These are phyloP conservation scores for Ailanthus altissimus DNA, from an alignment of 345 rosid species.

Conservation along the genomic window DNA sequence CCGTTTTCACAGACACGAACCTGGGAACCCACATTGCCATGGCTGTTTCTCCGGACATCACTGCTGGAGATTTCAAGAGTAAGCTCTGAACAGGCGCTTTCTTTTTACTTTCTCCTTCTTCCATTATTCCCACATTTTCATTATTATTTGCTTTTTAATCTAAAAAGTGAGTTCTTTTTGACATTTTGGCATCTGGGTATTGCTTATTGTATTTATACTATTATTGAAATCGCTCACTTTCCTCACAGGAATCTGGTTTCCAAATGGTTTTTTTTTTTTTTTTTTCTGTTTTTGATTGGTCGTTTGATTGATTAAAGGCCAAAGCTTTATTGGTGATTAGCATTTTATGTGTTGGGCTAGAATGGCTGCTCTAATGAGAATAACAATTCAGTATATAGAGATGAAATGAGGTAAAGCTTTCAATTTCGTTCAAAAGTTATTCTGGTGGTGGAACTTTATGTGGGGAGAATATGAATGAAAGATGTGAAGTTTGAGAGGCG, in stretches of 20 bases:
- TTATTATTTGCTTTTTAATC: background rate
- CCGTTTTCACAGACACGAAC: slow-evolving; percentile 57
- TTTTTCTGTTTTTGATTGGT: background rate
- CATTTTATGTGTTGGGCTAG: background rate
- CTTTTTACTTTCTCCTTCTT: background rate
- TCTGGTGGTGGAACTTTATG: background rate
- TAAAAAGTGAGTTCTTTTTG: background rate
- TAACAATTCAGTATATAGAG: background rate
- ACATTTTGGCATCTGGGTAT: background rate
- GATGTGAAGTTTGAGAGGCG: background rate
- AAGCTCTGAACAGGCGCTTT: slow-evolving; percentile 12
- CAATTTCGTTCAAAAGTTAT: background rate
- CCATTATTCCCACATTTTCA: background rate
- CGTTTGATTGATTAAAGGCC: background rate
- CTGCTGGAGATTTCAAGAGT: slow-evolving; percentile 55
- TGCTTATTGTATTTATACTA: background rate
- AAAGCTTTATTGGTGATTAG: background rate
- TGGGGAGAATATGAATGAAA: background rate
- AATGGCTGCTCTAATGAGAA: background rate
- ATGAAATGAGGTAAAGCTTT: background rate
- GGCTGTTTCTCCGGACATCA: slow-evolving; percentile 45
- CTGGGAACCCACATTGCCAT: slow-evolving; percentile 62
- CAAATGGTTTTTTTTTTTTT: background rate
- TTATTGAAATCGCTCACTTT: background rate
- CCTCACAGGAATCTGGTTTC: background rate